A percentile compares a stretch with the other conserved stretches of the same genome.
Evolutionary conservation across 768 basidiomycete species (phyloP).

Genomic region (Suillus lakei): DNA sequence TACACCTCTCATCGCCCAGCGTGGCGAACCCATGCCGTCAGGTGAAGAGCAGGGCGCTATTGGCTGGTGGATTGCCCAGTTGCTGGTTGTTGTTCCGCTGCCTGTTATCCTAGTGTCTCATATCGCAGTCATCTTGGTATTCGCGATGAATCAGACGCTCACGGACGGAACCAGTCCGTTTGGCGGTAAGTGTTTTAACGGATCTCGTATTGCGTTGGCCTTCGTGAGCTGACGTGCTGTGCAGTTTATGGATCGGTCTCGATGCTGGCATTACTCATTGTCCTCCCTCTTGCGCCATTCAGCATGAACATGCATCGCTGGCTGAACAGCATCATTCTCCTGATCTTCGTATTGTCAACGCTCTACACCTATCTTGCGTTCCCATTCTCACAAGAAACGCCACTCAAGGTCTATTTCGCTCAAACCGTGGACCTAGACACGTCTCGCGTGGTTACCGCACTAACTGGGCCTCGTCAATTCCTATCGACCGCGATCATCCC

Average conservation of each 20-base stretch:
- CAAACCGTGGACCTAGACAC: conserved; percentile 57
- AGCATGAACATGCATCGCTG: conserved; percentile 51
- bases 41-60: conserved; percentile 25
- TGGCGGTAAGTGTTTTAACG: conserved; percentile 44
- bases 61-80: conserved; percentile 64
- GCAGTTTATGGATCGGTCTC: conserved; percentile 57
- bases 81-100: conserved; percentile 56
- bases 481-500: conserved; percentile 49
- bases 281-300: conserved; percentile 70
- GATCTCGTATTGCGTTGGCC: neutral
- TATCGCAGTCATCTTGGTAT: conserved; percentile 50
- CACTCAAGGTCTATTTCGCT: conserved; percentile 74
- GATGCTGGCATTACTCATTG: conserved; percentile 51
- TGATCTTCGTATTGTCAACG: conserved; percentile 49
- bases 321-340: conserved; percentile 41
- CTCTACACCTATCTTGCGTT: conserved; percentile 50
- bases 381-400: conserved; percentile 66
- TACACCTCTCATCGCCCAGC: conserved; percentile 56
- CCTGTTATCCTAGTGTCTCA: conserved; percentile 59
- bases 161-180: conserved; percentile 61
- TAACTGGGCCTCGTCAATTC: conserved; percentile 51
- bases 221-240: conserved; percentile 6
- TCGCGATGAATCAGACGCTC: conserved; percentile 58
- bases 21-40: conserved; percentile 4
- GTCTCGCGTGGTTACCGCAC: conserved; percentile 42